Percentiles rank a stretch among this genome's conserved stretches.
phyloP scores from a whole-genome alignment of 768 basidiomycete species.

The Pleurotus cornucopiae region DNA sequence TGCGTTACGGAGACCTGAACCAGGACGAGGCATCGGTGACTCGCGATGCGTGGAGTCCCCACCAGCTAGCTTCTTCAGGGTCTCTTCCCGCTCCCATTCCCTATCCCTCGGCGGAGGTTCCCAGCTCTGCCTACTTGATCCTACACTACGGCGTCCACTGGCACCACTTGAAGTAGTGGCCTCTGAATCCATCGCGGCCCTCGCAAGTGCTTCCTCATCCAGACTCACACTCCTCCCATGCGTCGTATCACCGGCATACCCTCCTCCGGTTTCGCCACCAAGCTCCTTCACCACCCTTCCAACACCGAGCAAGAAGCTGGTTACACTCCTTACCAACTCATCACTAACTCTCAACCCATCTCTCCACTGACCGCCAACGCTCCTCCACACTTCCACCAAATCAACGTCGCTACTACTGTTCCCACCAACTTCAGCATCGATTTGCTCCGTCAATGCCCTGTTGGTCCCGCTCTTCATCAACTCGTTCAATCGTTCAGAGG shows the following conservation, averaged over 20 bases:
- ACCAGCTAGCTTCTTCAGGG: slow-evolving; percentile 29
- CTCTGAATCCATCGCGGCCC: slow-evolving; percentile 21
- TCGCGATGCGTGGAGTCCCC: neutral
- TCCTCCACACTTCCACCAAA: slow-evolving; percentile 59
- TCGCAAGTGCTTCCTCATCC: slow-evolving; percentile 41
- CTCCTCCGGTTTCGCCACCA: slow-evolving; percentile 17
- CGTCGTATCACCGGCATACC: slow-evolving; percentile 27
- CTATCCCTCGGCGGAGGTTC: slow-evolving; percentile 35
- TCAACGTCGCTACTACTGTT: slow-evolving; percentile 23
- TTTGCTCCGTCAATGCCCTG: slow-evolving; percentile 66
- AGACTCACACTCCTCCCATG: slow-evolving; percentile 53
- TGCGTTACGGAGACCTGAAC: neutral
- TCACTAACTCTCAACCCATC: slow-evolving; percentile 72
- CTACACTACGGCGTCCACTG: slow-evolving; percentile 21
- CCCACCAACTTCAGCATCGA: slow-evolving; percentile 67
- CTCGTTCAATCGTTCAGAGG: slow-evolving; percentile 64
- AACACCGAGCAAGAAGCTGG: slow-evolving; percentile 70
- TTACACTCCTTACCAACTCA: slow-evolving; percentile 73
- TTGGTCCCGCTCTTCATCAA: slow-evolving; percentile 53
- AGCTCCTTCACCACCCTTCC: slow-evolving; percentile 67
- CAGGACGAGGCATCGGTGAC: neutral
- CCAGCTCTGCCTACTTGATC: slow-evolving; percentile 25
- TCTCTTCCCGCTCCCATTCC: slow-evolving; percentile 49
- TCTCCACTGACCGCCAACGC: slow-evolving; percentile 66
- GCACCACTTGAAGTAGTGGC: slow-evolving; percentile 16